A percentile compares a stretch with the other conserved stretches of the same genome.
These are phyloP conservation scores for Apiotrichum mycotoxinovorans DNA, from an alignment of 1,284 basidiomycete genomes.

Conservation along the genomic window DNA sequence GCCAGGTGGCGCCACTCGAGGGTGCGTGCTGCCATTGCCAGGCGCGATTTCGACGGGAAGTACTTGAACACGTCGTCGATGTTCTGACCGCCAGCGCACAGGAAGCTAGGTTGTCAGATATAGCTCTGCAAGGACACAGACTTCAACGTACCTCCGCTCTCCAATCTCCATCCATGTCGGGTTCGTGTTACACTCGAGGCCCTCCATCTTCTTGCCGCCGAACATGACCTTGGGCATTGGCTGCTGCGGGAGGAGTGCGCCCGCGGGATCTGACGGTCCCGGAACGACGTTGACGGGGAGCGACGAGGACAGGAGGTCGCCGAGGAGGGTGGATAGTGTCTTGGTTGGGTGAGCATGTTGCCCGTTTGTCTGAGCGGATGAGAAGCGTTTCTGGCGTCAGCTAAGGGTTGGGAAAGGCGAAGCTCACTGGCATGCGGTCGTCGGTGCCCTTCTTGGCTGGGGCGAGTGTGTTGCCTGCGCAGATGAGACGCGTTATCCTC, in stretches of 20 bases:
- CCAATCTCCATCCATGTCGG: conserved; percentile 73
- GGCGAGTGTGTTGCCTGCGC: conserved; percentile 80
- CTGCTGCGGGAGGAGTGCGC: conserved; percentile 87
- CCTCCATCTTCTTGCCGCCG: conserved; percentile 60
- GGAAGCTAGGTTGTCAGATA: conserved; percentile 58
- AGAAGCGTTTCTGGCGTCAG: conserved; percentile 51
- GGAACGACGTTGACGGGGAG: conserved; percentile 80
- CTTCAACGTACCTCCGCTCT: conserved; percentile 43
- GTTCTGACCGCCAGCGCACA: conserved; percentile 86
- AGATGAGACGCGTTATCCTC: conserved; percentile 72
- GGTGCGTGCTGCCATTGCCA: conserved; percentile 73
- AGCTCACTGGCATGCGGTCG: conserved; percentile 55
- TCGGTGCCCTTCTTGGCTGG: conserved; percentile 55
- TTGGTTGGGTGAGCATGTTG: conserved; percentile 72
- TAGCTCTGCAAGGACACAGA: too few species aligned
- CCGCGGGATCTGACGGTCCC: conserved; percentile 81
- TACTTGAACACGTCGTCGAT: conserved; percentile 96
- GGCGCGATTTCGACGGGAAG: conserved; percentile 51
- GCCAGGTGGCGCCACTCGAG: conserved; percentile 93
- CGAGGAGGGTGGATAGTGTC: conserved; percentile 65
- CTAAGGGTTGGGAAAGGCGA: conserved; percentile 27
- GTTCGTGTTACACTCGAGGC: conserved; percentile 79
- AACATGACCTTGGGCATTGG: conserved; percentile 89
- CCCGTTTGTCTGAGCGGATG: conserved; percentile 29
- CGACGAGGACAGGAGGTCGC: conserved; percentile 63